Conservation (phyloP, 768 basidiomycete species). For the Mycena amicta region DNA sequence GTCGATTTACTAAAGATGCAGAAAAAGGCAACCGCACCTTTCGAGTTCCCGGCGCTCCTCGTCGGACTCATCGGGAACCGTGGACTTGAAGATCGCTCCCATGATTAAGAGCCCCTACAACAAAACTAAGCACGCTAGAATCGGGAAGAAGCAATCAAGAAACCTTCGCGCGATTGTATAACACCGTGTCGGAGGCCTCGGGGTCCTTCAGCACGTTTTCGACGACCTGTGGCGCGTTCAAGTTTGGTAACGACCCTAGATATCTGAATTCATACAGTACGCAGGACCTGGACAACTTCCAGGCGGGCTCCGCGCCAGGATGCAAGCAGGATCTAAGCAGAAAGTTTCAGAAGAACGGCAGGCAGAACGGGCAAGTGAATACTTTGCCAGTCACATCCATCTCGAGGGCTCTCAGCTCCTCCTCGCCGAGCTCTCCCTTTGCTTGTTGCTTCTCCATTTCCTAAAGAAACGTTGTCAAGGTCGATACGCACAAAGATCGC, state of each 20-base stretch:
- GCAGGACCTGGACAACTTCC: constrained; percentile 89
- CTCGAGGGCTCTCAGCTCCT: constrained; percentile 83
- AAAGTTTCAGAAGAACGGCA: not conserved
- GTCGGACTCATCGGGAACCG: constrained; percentile 87
- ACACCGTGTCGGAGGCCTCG: constrained; percentile 65
- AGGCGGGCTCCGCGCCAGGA: constrained; percentile 97
- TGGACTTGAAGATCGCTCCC: constrained; percentile 87
- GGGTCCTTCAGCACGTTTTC: constrained; percentile 86
- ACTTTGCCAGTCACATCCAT: constrained; percentile 93
- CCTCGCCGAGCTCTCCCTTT: constrained; percentile 87
- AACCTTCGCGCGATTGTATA: constrained; percentile 87
- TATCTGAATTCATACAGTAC: constrained; percentile 48
- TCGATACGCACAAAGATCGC: not conserved
- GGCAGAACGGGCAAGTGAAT: constrained; percentile 17
- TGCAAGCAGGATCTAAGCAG: constrained; percentile 80
- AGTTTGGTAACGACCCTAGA: constrained; percentile 3
- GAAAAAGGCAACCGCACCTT: constrained; percentile 50
- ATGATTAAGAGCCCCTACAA: constrained; percentile 80
- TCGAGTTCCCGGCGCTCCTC: constrained; percentile 94
- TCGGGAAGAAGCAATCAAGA: not conserved
- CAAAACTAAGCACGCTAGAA: not conserved
- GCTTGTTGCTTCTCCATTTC: constrained; percentile 91
- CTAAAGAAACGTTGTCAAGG: constrained; percentile 33
- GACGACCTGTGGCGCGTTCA: constrained; percentile 52
- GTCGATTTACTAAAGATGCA: constrained; percentile 11